Base-by-base conservation (phyloP, 2,329 filamentous ascomycete genomes). In the Stagonosporopsis vannaccii region DNA sequence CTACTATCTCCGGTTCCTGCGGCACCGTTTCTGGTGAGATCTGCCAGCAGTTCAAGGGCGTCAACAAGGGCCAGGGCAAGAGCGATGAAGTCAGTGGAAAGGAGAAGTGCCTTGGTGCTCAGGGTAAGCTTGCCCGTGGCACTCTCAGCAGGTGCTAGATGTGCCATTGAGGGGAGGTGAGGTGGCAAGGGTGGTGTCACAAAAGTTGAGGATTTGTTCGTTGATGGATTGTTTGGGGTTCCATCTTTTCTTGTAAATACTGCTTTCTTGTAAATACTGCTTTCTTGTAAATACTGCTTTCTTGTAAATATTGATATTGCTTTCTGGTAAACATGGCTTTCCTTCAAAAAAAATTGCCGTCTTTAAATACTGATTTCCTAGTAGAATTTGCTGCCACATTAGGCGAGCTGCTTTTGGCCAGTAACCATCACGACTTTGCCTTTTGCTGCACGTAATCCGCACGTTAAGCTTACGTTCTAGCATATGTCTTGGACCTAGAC, bases 1-100 rank as follows among this genome's bases (percentile, higher is more conserved):
- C 77, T 55, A 75, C 65, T 17, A 73, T 80, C 56, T 74, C 70
- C 53, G 77, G 78, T 62, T 74, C 75, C 32, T 74, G 72, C 51
- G 59, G 53, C 19, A 52, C 43, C 5, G 48, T 37, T 13, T 12
- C 26, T 39, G 49, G 51, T 26, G 40, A 51, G 36, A 51, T 60
- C 20, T 60, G 58, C 55, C 54, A 58, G 51, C 42, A 58, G 47
- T 58, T 54, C 51, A 48, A 49, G 26, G 58, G 58, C 17, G 23
- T 51, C 40, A 54, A 55, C 50, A 47, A 47, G 41, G 42, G 42
- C 33, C 2, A 33, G 17, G 28, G 15, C 22, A 9, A 28, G 2
- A 53, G 50, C 42, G n/a, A 36, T 1, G 33, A 53, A 36, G 32
- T 46, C 26, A 2, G 22, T 25, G 50, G 50, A 6, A 41, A 52